Evolutionary conservation across 1,284 basidiomycete genomes (phyloP).

Genomic region (Kalmanozyma brasiliensis): DNA sequence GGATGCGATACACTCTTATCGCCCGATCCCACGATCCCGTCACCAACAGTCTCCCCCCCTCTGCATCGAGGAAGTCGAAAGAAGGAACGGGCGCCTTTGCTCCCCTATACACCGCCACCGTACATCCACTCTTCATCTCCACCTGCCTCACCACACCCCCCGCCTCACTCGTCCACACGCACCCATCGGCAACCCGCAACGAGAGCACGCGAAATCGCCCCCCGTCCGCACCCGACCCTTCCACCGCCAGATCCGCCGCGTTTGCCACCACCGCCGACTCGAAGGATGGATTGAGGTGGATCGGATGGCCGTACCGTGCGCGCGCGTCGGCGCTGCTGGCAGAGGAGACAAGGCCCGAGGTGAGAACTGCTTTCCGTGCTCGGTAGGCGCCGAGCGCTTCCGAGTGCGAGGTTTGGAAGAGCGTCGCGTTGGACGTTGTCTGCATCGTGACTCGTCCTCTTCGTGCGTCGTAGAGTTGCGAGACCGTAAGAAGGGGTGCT

Average conservation of each 20-base stretch:
- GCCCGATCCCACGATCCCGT: conserved; percentile 46
- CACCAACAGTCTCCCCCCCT: conserved; percentile 16
- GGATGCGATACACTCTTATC: conserved; percentile 19
- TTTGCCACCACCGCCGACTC: conserved; percentile 1
- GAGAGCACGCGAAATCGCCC: conserved; percentile 26
- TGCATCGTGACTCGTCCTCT: conserved; percentile 29
- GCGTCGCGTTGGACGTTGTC: conserved; percentile 24
- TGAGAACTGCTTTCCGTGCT: conserved; percentile 29
- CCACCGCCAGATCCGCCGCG: conserved; percentile 15
- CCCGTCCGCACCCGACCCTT: conserved; percentile 36
- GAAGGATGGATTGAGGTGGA: conserved; percentile 35
- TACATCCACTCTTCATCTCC: conserved; percentile 24
- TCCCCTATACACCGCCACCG: conserved; percentile 24
- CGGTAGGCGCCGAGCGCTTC: conserved; percentile 39
- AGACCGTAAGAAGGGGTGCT: conserved; percentile 1
- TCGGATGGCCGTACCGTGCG: conserved; percentile 35
- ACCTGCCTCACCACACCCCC: conserved; percentile 30
- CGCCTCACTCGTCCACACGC: conserved; percentile 29
- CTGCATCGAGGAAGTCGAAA: conserved; percentile 4
- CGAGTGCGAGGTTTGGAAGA: conserved; percentile 52
- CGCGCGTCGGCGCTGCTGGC: neutral
- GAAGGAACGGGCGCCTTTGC: conserved; percentile 33
- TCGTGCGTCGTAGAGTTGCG: no score
- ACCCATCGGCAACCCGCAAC: conserved; percentile 6
- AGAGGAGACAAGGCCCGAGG: conserved; percentile 14